Conservation (phyloP, 2,329 filamentous ascomycete genomes). For the Diaporthe australafricana region DNA sequence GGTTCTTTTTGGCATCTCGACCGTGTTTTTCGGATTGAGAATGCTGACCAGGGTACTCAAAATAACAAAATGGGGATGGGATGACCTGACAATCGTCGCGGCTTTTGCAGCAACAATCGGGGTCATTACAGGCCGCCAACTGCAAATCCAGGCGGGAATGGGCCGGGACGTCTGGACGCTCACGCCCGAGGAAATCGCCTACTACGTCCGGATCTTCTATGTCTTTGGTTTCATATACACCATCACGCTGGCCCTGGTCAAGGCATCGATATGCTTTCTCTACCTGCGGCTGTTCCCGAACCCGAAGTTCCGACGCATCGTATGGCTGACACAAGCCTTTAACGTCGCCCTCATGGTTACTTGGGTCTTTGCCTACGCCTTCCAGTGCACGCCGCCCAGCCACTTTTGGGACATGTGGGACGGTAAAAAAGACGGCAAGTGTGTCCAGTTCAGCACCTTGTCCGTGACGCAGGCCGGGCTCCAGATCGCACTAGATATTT, state of each 20-base stretch:
- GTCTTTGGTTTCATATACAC: conserved; percentile 44
- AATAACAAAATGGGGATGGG: conserved; percentile 45
- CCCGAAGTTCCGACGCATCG: not conserved
- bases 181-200: conserved; percentile 32
- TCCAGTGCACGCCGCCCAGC: conserved; percentile 36
- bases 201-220: conserved; percentile 30
- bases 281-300: conserved; percentile 29
- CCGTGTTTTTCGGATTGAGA: conserved; percentile 52
- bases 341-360: conserved; percentile 32
- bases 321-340: conserved; percentile 31
- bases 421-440: conserved; percentile 22
- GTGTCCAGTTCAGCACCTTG: not conserved
- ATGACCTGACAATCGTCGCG: conserved; percentile 49
- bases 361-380: conserved; percentile 34
- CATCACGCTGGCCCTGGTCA: not conserved
- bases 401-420: conserved; percentile 38
- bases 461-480: not conserved
- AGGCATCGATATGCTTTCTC: conserved; percentile 24
- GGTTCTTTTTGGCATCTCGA: conserved; percentile 47
- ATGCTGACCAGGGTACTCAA: conserved; percentile 48
- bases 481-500: conserved; percentile 16
- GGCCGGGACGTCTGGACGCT: conserved; percentile 39
- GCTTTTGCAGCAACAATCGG: conserved; percentile 39
- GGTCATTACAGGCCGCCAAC: conserved; percentile 41
- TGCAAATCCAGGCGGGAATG: conserved; percentile 50